Evolutionary conservation across 1,284 basidiomycete species (phyloP).

Genomic region (Fistulinella staudtii): DNA sequence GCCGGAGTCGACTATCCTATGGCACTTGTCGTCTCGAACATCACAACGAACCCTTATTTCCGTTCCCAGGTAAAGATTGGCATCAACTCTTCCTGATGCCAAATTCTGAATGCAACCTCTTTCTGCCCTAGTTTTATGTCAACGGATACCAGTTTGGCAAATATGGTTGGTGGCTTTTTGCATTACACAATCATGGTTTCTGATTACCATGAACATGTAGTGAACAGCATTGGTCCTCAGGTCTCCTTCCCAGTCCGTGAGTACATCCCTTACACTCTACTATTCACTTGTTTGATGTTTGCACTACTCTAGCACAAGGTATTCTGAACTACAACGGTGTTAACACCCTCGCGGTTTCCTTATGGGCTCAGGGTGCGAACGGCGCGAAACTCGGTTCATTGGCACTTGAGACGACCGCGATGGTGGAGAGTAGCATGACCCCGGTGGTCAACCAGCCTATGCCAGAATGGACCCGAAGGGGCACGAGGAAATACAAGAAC

Average conservation of each 20-base stretch:
- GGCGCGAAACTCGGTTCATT: constrained; percentile 43
- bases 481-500: not conserved
- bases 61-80: constrained; percentile 29
- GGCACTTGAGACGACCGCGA: constrained; percentile 35
- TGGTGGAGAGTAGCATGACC: constrained; percentile 39
- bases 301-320: constrained; percentile 39
- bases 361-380: constrained; percentile 39
- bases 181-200: too few species aligned
- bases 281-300: not conserved
- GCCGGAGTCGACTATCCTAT: constrained; percentile 47
- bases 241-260: constrained; percentile 26
- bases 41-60: constrained; percentile 38
- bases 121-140: constrained; percentile 20
- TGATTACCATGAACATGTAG: too few species aligned
- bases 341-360: constrained; percentile 46
- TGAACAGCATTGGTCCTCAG: constrained; percentile 27
- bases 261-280: not conserved
- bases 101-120: not conserved
- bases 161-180: constrained; percentile 16
- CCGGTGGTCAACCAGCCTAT: constrained; percentile 38
- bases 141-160: constrained; percentile 31
- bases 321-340: constrained; percentile 47
- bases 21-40: constrained; percentile 37
- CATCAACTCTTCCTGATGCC: not conserved
- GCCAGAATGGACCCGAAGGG: constrained; percentile 37